These are phyloP conservation scores for Eucalyptus guilfoylei DNA, from an alignment of 345 rosid species.

Conservation along the genomic window DNA sequence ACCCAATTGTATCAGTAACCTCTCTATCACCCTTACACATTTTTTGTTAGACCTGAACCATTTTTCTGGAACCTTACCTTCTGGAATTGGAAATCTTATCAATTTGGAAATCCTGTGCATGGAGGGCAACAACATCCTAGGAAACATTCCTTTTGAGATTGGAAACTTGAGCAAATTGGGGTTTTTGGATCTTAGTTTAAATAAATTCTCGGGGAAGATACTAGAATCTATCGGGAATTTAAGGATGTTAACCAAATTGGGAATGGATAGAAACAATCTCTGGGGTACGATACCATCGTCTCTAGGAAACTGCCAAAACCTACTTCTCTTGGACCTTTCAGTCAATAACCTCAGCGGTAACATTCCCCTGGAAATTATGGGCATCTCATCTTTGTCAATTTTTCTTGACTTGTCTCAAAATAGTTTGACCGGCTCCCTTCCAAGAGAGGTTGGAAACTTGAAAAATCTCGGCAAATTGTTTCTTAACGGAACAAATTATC, in stretches of 20 bases:
- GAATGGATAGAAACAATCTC: background rate
- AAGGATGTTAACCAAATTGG: background rate
- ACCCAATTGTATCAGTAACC: background rate
- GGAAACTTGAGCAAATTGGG: background rate
- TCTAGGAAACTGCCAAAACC: background rate
- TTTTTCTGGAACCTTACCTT: background rate
- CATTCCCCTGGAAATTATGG: background rate
- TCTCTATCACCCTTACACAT: accelerated
- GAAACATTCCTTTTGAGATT: background rate
- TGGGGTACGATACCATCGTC: background rate
- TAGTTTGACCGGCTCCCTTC: background rate
- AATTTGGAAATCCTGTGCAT: accelerated
- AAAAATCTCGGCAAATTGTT: background rate
- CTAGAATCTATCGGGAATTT: background rate
- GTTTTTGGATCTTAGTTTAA: accelerated
- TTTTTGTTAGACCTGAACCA: accelerated
- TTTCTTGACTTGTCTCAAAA: background rate
- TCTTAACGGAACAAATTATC: background rate
- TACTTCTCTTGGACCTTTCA: background rate
- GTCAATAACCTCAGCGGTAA: background rate
- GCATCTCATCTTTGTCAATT: background rate
- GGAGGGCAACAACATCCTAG: accelerated
- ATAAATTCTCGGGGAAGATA: background rate
- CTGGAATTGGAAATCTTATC: background rate
- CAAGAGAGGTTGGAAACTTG: background rate